These are phyloP conservation scores for Paxillus ammoniavirescens DNA, from an alignment of 768 basidiomycete genomes.

Conservation along the genomic window DNA sequence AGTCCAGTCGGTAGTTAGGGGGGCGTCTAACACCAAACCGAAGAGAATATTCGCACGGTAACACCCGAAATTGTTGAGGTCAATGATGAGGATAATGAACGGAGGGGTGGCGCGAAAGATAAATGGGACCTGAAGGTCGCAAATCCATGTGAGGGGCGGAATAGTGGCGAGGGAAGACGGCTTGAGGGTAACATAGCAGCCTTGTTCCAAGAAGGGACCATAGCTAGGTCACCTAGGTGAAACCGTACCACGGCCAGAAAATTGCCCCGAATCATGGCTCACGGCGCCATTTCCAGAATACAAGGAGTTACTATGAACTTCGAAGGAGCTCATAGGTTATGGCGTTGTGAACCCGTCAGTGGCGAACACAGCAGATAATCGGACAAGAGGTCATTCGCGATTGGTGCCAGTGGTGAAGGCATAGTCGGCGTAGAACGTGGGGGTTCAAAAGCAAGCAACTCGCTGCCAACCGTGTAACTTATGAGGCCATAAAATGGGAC, in stretches of 20 bases:
- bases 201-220: neutral
- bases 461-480: neutral
- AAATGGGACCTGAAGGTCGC: neutral
- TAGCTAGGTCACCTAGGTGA: neutral
- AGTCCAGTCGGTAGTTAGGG: neutral
- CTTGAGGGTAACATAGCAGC: neutral
- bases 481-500: conserved; percentile 6
- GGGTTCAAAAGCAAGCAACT: conserved; percentile 9
- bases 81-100: neutral
- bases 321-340: neutral
- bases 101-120: neutral
- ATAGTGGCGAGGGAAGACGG: neutral
- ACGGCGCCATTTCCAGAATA: conserved; percentile 14
- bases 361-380: neutral
- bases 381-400: neutral
- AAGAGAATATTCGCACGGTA: neutral
- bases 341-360: neutral
- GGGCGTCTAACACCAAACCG: too few relatives aligned
- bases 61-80: neutral
- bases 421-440: conserved; percentile 7
- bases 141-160: too few relatives aligned
- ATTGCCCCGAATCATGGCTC: neutral
- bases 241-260: neutral
- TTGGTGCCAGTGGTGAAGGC: neutral
- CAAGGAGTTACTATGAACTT: conserved; percentile 11